A percentile compares a stretch with the other conserved stretches of the same genome.
Conservation (phyloP, 1,284 basidiomycete species). For the Cutaneotrichosporon sp. region DNA sequence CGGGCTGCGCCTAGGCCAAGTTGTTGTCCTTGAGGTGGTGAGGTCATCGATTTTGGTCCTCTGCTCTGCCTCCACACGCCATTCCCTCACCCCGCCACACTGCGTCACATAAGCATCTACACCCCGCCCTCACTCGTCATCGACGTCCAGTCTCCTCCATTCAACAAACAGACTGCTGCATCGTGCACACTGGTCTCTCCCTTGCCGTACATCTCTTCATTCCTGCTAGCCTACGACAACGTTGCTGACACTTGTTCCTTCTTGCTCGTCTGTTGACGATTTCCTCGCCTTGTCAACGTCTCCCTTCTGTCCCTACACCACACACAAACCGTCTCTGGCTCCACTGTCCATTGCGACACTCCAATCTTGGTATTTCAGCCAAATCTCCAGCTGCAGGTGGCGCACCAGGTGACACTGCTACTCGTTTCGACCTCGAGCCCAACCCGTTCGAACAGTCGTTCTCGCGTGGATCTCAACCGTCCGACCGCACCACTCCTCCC, state of each 20-base stretch:
- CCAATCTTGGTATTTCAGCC: not conserved
- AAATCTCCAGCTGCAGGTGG: conserved; percentile 6
- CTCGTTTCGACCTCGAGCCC: conserved; percentile 63
- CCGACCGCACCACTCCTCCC: conserved; percentile 49
- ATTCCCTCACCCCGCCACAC: too few species aligned
- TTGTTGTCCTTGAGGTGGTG: too few species aligned
- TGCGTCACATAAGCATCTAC: not conserved
- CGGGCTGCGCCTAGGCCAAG: too few species aligned
- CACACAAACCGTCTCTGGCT: not conserved
- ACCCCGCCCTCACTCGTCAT: not conserved
- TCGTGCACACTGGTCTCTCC: not conserved
- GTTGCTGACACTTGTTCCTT: not conserved
- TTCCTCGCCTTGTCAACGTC: not conserved
- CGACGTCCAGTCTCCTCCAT: not conserved
- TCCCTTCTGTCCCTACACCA: not conserved
- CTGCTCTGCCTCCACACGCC: not conserved
- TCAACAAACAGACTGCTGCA: too few species aligned
- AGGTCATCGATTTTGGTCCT: not conserved
- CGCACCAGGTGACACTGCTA: conserved; percentile 2
- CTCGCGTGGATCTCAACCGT: conserved; percentile 54
- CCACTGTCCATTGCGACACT: too few species aligned
- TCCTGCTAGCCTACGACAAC: not conserved
- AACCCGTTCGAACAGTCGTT: conserved; percentile 98
- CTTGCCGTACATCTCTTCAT: not conserved
- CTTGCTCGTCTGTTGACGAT: not conserved